These are phyloP conservation scores for Chlamydomonas eustigma DNA, from an alignment of 139 green algal genomes.

Conservation along the genomic window DNA sequence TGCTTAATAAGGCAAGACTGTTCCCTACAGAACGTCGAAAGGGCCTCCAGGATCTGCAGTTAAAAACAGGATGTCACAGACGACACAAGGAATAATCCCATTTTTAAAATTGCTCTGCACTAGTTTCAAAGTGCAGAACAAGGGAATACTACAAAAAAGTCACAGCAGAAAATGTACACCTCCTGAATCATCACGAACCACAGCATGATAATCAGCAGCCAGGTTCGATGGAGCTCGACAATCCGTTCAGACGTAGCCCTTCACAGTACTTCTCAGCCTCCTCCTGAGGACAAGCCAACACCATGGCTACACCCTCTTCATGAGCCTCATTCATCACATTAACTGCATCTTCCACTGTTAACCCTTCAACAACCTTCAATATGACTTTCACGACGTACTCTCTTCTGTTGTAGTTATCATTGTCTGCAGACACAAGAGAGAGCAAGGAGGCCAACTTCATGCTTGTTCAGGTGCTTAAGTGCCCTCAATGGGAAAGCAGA, in stretches of 20 bases:
- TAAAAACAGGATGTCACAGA: too few species aligned
- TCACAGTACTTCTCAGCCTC: constrained; percentile 85
- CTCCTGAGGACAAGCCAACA: constrained; percentile 78
- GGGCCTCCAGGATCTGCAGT: too few species aligned
- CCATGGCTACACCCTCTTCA: constrained; percentile 73
- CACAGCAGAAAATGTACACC: too few species aligned
- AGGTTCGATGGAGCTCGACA: constrained; percentile 79
- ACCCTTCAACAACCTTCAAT: background rate
- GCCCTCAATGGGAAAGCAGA: too few species aligned
- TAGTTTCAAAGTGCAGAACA: too few species aligned
- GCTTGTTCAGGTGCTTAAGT: too few species aligned
- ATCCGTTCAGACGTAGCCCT: constrained; percentile 73
- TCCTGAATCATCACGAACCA: too few species aligned
- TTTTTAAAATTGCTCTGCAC: too few species aligned
- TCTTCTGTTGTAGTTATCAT: constrained; percentile 3
- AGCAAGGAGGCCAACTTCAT: background rate
- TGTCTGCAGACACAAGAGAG: background rate
- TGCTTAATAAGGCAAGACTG: too few species aligned
- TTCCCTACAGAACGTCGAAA: too few species aligned
- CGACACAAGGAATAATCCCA: too few species aligned
- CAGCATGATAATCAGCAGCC: constrained; percentile 1
- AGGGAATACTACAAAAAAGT: too few species aligned
- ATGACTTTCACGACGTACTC: background rate
- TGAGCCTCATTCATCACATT: constrained; percentile 61
- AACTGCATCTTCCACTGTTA: background rate